Conservation (phyloP, 176 grass and related monocot species). For the Neostapfia colusana region DNA sequence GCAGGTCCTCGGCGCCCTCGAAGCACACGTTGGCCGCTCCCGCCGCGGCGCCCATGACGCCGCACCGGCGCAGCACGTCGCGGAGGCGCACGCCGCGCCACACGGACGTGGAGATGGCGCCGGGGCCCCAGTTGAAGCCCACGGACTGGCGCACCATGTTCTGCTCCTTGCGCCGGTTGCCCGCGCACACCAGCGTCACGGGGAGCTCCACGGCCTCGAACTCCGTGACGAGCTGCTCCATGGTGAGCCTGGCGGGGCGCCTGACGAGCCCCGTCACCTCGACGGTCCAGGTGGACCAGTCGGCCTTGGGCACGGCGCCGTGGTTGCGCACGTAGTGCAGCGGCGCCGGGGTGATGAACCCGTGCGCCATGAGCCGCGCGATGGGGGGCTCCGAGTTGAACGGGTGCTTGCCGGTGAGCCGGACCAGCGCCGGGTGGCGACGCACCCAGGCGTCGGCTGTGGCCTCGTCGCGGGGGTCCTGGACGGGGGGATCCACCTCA, state of each 20-base stretch:
- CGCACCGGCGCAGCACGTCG: slow-evolving; percentile 72
- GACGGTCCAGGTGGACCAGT: slow-evolving; percentile 66
- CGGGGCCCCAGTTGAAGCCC: slow-evolving; percentile 90
- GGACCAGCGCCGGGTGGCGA: slow-evolving; percentile 68
- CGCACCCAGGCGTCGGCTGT: slow-evolving; percentile 75
- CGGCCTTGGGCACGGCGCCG: slow-evolving; percentile 54
- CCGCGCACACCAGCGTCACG: slow-evolving; percentile 74
- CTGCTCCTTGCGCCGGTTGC: slow-evolving; percentile 94
- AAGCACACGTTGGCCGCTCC: slow-evolving; percentile 75
- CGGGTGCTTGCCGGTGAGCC: slow-evolving; percentile 89
- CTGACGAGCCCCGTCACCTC: slow-evolving; percentile 72
- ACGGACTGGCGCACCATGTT: slow-evolving; percentile 86
- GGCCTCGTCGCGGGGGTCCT: slow-evolving; percentile 69
- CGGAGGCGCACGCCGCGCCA: slow-evolving; percentile 73
- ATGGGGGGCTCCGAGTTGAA: slow-evolving; percentile 87
- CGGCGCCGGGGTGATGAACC: slow-evolving; percentile 82
- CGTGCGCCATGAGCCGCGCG: slow-evolving; percentile 71
- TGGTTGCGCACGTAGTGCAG: slow-evolving; percentile 98
- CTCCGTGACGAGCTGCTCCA: slow-evolving; percentile 56
- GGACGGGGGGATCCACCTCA: slow-evolving; percentile 65
- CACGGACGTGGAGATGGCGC: slow-evolving; percentile 65
- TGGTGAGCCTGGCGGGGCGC: slow-evolving; percentile 48
- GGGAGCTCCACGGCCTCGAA: slow-evolving; percentile 66
- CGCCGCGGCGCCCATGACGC: slow-evolving; percentile 43
- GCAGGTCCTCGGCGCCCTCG: slow-evolving; percentile 87